phyloP scores from a whole-genome alignment of 2,329 filamentous ascomycete species.

The Rugonectria rugulosa region DNA sequence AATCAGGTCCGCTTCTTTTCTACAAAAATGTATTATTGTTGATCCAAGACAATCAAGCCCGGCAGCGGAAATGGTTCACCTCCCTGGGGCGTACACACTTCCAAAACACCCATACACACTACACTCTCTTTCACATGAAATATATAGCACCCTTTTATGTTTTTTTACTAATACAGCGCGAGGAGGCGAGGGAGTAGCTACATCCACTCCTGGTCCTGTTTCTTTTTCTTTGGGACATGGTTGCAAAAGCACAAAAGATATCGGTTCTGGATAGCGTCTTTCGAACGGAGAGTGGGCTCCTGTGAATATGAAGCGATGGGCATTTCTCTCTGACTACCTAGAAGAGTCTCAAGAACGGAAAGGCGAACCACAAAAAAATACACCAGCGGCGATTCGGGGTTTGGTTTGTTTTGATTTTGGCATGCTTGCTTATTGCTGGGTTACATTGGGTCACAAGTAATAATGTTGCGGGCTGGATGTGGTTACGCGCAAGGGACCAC shows the following conservation, averaged over 20 bases:
- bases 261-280: slow-evolving; percentile 23
- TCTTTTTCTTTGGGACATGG: slow-evolving; percentile 16
- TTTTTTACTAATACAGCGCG: slow-evolving; percentile 29
- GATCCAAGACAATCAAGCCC: slow-evolving; percentile 18
- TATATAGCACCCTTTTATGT: slow-evolving; percentile 29
- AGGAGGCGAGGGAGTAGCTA: slow-evolving; percentile 3
- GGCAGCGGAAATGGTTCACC: slow-evolving; percentile 10
- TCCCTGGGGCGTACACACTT: slow-evolving; percentile 15
- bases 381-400: slow-evolving; percentile 18
- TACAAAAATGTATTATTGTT: slow-evolving; percentile 29
- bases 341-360: slow-evolving; percentile 9
- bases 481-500: background rate
- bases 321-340: slow-evolving; percentile 8
- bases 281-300: slow-evolving; percentile 14
- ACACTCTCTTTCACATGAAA: slow-evolving; percentile 28
- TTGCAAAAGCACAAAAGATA: slow-evolving; percentile 18
- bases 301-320: slow-evolving; percentile 6
- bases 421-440: no score
- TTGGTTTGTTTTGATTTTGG: slow-evolving; percentile 19
- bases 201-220: slow-evolving; percentile 2
- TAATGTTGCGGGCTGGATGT: slow-evolving; percentile 8
- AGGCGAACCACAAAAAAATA: slow-evolving; percentile 15
- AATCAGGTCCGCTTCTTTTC: slow-evolving; percentile 6
- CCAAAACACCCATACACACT: slow-evolving; percentile 21
- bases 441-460: slow-evolving; percentile 16